Evolutionary conservation across 768 basidiomycete species (phyloP).

Genomic region (Dictyophora rubrovolvata): DNA sequence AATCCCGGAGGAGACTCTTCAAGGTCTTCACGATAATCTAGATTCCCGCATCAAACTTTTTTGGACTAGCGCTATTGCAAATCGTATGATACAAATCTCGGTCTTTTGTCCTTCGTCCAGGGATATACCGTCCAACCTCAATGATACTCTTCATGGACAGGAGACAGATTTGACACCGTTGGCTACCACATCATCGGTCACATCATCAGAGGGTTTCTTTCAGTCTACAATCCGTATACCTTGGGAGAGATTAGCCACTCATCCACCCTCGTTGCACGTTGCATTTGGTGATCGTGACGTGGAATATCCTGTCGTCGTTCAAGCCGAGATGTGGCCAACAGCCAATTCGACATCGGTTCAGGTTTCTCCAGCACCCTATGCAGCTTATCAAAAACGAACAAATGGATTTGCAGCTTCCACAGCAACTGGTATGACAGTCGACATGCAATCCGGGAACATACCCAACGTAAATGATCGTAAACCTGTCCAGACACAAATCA

Average conservation of each 20-base stretch:
- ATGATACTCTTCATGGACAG: slow-evolving; percentile 8
- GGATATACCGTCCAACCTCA: slow-evolving; percentile 14
- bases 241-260: slow-evolving; percentile 60
- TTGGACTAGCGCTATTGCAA: slow-evolving; percentile 64
- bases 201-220: slow-evolving; percentile 66
- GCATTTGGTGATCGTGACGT: slow-evolving; percentile 41
- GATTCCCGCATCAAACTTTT: slow-evolving; percentile 58
- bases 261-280: slow-evolving; percentile 47
- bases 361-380: neutral
- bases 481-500: neutral
- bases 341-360: slow-evolving; percentile 21
- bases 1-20: neutral
- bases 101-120: slow-evolving; percentile 37
- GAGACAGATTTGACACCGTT: slow-evolving; percentile 35
- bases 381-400: neutral
- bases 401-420: neutral
- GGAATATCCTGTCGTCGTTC: slow-evolving; percentile 47
- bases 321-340: slow-evolving; percentile 39
- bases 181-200: slow-evolving; percentile 38
- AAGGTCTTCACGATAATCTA: neutral
- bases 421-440: neutral
- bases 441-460: neutral
- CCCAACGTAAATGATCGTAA: neutral
- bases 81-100: slow-evolving; percentile 50
- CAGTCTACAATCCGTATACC: slow-evolving; percentile 47